phyloP scores from a whole-genome alignment of 257 asterid genomes.

The Perilla frutescens region DNA sequence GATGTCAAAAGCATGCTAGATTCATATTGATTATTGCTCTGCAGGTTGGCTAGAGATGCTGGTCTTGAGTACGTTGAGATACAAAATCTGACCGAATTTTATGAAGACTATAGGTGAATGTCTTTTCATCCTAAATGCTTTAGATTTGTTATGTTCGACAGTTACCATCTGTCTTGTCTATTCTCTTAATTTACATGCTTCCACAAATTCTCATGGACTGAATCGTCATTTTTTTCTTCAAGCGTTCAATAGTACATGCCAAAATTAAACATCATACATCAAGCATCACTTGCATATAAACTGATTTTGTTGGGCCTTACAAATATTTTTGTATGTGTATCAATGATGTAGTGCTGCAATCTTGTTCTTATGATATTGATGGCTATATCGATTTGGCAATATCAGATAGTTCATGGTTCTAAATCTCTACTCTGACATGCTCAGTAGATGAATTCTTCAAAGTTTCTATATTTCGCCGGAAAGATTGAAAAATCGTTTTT shows the following conservation, averaged over 20 bases:
- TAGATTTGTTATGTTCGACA: background rate
- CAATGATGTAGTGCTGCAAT: background rate
- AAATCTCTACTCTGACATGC: background rate
- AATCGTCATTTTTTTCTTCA: constrained; percentile 7
- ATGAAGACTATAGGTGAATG: constrained; percentile 84
- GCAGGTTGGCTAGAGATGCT: constrained; percentile 98
- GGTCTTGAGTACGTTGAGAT: constrained; percentile 90
- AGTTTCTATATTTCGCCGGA: background rate
- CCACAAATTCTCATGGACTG: background rate
- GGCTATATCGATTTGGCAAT: background rate
- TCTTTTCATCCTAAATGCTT: constrained; percentile 22
- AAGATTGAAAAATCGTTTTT: background rate
- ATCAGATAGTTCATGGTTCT: background rate
- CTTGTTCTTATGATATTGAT: background rate
- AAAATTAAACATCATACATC: constrained; percentile 10
- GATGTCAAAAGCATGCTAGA: background rate
- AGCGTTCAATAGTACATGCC: background rate
- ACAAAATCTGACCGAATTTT: constrained; percentile 92
- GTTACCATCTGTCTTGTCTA: background rate
- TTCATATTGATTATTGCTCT: constrained; percentile 34
- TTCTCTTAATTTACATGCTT: background rate
- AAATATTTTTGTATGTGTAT: background rate
- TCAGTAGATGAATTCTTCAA: constrained; percentile 15
- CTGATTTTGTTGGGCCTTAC: background rate
- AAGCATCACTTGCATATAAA: background rate